These are phyloP conservation scores for Phytophthora palmivora DNA, from an alignment of 352 stramenopile genomes.

Conservation along the genomic window DNA sequence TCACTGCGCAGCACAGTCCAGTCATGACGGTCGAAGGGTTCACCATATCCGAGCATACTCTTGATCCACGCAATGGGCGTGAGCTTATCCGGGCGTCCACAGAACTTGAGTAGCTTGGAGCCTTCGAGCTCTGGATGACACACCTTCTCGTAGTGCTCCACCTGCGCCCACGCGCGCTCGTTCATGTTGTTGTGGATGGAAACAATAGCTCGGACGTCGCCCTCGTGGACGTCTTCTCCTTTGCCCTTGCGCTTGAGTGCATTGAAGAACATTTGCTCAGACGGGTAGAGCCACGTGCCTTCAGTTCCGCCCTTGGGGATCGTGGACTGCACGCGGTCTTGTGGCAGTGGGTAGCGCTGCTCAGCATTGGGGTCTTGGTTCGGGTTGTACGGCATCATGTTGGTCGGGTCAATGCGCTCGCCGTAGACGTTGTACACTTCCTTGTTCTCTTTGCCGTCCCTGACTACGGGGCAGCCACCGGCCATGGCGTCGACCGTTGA, in stretches of 20 bases:
- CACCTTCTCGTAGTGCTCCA: slow-evolving; percentile 97
- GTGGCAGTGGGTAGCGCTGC: slow-evolving; percentile 92
- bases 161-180: slow-evolving; percentile 97
- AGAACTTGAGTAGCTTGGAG: slow-evolving; percentile 97
- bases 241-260: slow-evolving; percentile 98
- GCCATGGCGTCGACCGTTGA: slow-evolving; percentile 32
- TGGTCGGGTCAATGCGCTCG: slow-evolving; percentile 96
- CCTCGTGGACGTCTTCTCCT: slow-evolving; percentile 95
- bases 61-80: slow-evolving; percentile 96
- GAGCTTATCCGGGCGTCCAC: slow-evolving; percentile 96
- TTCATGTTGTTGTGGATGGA: slow-evolving; percentile 99
- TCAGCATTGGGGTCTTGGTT: slow-evolving; percentile 94
- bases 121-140: slow-evolving; percentile 73
- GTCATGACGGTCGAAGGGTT: slow-evolving; percentile 98
- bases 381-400: slow-evolving; percentile 98
- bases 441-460: slow-evolving; percentile 37
- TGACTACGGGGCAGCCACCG: slow-evolving; percentile 66
- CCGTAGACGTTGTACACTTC: slow-evolving; percentile 98
- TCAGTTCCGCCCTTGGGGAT: slow-evolving; percentile 97
- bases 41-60: slow-evolving; percentile 80
- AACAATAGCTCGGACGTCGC: slow-evolving; percentile 95
- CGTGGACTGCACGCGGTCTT: slow-evolving; percentile 93
- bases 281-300: slow-evolving; percentile 98
- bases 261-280: slow-evolving; percentile 99
- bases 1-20: slow-evolving; percentile 95